Evolutionary conservation across 371 early-diverging fungal genomes (phyloP), one percentile per base, ranked within the genome.

Genomic region (Syncephalastrum sp.): DNA sequence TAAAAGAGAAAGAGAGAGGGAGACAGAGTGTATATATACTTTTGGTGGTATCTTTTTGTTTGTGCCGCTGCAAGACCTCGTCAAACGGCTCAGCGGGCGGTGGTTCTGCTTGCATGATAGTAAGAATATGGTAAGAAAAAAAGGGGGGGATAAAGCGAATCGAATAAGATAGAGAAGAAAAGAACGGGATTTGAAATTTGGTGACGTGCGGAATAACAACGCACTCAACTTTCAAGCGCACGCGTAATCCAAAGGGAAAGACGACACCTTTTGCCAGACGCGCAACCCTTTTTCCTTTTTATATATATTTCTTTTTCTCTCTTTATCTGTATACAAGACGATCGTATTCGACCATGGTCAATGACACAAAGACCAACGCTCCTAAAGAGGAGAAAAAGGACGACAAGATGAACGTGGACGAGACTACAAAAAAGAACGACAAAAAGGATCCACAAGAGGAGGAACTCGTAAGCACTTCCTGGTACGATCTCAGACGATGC

Each of bases 21-120:
- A 21, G 21, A 21, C 21, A 21, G 21, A 21, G 21, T 1, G 21
- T 21, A 21, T 12, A 17, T 27, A 29, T 63, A 80, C 81, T 77
- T 70, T 77, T 80, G 49, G 75, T 64, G 23, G 67, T 61, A 56
- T 77, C 77, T 52, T 75, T 77, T 57, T 67, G 66, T 56, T 70
- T 75, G 42, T 60, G 69, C 56, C 61, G 57, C n/a, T 65, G 70
- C 27, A 75, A 55, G 21, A 70, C 72, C 14, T 72, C 58, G 7
- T 71, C 60, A 60, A 58, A 46, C 24, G 46, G 47, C 8, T 47
- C 24, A 14, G 47, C 10, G 24, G 19, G 21, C 8, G 47, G 25
- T 23, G 50, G 25, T 33, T 33, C 38, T 3, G 38, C 38, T 33
- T 33, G 38, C 23, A 50, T 25, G 16, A 21, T 38, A 25, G 53